These are phyloP conservation scores for Huntiella decipiens DNA, from an alignment of 2,329 filamentous ascomycete genomes.

Conservation along the genomic window DNA sequence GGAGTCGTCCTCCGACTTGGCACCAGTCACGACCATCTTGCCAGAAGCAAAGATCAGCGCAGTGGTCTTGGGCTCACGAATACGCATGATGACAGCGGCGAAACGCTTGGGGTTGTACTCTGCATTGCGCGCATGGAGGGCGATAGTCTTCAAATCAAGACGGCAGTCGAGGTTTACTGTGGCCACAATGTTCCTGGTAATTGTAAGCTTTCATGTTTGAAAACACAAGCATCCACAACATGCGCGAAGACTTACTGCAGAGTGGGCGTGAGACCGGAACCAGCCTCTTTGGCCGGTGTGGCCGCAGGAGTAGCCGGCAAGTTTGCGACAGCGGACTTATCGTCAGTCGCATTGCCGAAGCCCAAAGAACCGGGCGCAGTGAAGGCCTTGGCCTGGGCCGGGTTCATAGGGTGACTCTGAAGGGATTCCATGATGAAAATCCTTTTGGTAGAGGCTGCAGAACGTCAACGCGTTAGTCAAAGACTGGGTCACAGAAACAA, in stretches of 20 bases:
- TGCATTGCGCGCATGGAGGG: conserved; percentile 90
- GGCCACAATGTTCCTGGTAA: conserved; percentile 86
- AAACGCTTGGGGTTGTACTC: conserved; percentile 99
- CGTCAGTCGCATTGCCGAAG: conserved; percentile 52
- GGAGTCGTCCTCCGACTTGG: conserved; percentile 93
- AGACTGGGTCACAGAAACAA: no score
- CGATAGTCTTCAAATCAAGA: conserved; percentile 95
- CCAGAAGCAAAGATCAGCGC: conserved; percentile 94
- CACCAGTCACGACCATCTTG: conserved; percentile 98
- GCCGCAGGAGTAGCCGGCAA: conserved; percentile 80
- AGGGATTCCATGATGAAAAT: conserved; percentile 58
- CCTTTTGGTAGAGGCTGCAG: no score
- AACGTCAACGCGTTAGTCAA: no score
- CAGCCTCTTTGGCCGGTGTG: conserved; percentile 64
- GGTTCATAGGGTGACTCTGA: conserved; percentile 79
- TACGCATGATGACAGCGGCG: conserved; percentile 98
- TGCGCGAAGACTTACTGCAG: conserved; percentile 71
- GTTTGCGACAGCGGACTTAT: conserved; percentile 45
- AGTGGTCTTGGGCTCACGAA: conserved; percentile 95
- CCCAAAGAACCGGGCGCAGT: conserved; percentile 79
- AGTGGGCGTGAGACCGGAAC: conserved; percentile 73
- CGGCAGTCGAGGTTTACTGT: conserved; percentile 97
- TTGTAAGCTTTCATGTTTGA: conserved; percentile 24
- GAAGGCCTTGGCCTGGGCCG: conserved; percentile 87
- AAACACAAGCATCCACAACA: conserved; percentile 17